phyloP scores from a whole-genome alignment of 371 early-diverging fungal genomes.

The Furculomyces boomerangus region DNA sequence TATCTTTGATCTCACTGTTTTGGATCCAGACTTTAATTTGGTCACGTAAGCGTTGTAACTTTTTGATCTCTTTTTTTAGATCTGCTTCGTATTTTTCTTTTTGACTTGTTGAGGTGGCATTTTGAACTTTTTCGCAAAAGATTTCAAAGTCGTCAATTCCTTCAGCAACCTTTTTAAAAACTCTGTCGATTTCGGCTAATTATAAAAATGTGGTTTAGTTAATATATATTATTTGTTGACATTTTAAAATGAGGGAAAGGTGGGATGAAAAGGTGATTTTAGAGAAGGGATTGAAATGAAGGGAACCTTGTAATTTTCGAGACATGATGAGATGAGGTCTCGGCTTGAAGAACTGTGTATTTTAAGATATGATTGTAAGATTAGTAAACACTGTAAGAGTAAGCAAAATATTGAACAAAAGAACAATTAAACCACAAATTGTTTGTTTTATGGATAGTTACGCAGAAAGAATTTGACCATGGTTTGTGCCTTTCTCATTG shows the following conservation, averaged over 20 bases:
- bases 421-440: no score
- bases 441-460: no score
- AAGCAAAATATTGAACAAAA: no score
- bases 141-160: slow-evolving; percentile 88
- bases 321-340: not conserved
- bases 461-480: no score
- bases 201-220: slow-evolving; percentile 13
- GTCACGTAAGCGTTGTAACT: slow-evolving; percentile 85
- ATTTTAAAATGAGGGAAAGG: not conserved
- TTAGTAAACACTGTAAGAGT: no score
- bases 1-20: slow-evolving; percentile 90
- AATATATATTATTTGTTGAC: not conserved
- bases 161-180: slow-evolving; percentile 86
- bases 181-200: slow-evolving; percentile 78
- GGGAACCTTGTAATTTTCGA: slow-evolving; percentile 2
- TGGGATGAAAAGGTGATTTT: not conserved
- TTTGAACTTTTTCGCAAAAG: slow-evolving; percentile 73
- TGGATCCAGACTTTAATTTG: slow-evolving; percentile 92
- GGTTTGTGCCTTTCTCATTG: no score
- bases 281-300: not conserved
- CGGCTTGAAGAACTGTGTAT: no score
- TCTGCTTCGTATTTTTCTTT: slow-evolving; percentile 92
- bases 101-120: slow-evolving; percentile 62
- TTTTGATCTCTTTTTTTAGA: slow-evolving; percentile 96
- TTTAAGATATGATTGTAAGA: no score